phyloP scores from a whole-genome alignment of 1,284 basidiomycete species.

The Pholiota adiposa region DNA sequence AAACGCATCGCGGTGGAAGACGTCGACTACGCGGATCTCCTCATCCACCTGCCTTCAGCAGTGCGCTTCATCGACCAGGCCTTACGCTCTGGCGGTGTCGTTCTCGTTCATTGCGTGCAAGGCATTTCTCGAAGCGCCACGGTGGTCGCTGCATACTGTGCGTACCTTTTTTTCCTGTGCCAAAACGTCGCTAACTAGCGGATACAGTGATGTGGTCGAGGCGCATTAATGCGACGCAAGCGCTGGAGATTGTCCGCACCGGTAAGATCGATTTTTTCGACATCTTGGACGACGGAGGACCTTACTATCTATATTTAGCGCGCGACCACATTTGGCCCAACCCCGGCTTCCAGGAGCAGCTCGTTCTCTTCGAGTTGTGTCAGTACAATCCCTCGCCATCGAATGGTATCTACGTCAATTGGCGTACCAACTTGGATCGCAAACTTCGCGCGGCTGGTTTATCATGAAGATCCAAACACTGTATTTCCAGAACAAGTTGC shows the following conservation, averaged over 20 bases:
- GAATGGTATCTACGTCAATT: constrained; percentile 71
- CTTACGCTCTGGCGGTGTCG: constrained; percentile 64
- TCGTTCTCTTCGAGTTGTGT: constrained; percentile 77
- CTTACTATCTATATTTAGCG: constrained; percentile 39
- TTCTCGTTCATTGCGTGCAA: constrained; percentile 85
- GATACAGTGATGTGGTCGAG: constrained; percentile 73
- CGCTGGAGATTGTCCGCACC: constrained; percentile 63
- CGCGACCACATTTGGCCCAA: constrained; percentile 82
- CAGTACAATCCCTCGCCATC: constrained; percentile 63
- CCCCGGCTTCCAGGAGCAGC: constrained; percentile 77
- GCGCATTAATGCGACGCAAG: constrained; percentile 59
- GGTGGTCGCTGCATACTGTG: constrained; percentile 83
- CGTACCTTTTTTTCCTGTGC: constrained; percentile 28
- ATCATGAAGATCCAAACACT: constrained; percentile 2
- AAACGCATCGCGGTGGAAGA: constrained; percentile 78
- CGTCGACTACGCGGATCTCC: constrained; percentile 82
- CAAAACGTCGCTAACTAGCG: background rate
- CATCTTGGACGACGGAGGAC: background rate
- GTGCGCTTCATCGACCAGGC: constrained; percentile 82
- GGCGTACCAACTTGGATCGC: constrained; percentile 54
- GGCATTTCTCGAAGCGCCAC: constrained; percentile 84
- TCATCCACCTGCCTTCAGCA: constrained; percentile 77
- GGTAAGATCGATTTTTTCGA: constrained; percentile 41
- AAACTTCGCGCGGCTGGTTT: constrained; percentile 43
- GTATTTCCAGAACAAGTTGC: constrained; percentile 14